These are phyloP conservation scores for Arabis hirsuta DNA, from an alignment of 345 rosid genomes.

Conservation along the genomic window DNA sequence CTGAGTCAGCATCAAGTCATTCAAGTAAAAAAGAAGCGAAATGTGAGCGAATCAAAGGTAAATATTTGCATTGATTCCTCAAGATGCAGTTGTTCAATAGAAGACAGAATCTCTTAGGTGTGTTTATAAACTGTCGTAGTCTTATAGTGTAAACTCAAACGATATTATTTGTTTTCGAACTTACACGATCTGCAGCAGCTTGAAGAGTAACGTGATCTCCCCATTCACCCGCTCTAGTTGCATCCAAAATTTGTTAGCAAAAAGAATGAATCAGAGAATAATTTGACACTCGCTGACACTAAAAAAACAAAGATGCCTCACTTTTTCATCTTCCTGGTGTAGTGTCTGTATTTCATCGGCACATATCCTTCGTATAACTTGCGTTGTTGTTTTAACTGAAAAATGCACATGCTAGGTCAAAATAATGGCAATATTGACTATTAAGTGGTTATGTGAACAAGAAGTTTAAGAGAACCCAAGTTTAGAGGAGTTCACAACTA, in stretches of 20 bases:
- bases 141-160: slow-evolving; percentile 17
- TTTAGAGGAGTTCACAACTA: slow-evolving; percentile 11
- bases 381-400: slow-evolving; percentile 74
- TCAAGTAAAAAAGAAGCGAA: slow-evolving; percentile 21
- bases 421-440: not conserved
- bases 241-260: slow-evolving; percentile 37
- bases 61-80: slow-evolving; percentile 7
- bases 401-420: slow-evolving; percentile 25
- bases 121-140: slow-evolving; percentile 2
- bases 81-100: not conserved
- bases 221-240: slow-evolving; percentile 83
- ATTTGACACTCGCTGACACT: not conserved
- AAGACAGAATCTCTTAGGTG: not conserved
- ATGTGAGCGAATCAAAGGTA: slow-evolving; percentile 26
- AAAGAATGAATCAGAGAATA: slow-evolving; percentile 18
- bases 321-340: slow-evolving; percentile 87
- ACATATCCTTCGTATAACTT: slow-evolving; percentile 83
- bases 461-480: not conserved
- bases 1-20: slow-evolving; percentile 42
- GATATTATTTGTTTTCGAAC: slow-evolving; percentile 30
- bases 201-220: slow-evolving; percentile 95
- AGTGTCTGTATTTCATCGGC: slow-evolving; percentile 85
- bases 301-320: slow-evolving; percentile 53
- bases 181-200: slow-evolving; percentile 97
- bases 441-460: not conserved